Evolutionary conservation across 305 asterid species (phyloP).

Genomic region (Plantago lanceolata): DNA sequence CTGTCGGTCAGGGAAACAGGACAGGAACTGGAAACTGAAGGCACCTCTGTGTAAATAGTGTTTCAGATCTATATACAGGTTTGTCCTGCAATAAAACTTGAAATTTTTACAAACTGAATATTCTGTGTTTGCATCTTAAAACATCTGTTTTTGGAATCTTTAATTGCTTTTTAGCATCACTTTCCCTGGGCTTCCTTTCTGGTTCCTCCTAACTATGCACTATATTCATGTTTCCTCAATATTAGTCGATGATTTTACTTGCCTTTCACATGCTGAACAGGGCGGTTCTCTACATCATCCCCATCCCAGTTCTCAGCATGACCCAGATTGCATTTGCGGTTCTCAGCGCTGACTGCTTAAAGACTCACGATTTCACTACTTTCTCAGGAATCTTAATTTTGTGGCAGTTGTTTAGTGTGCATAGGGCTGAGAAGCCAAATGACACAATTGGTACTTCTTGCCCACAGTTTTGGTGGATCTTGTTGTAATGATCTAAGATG

Average conservation of each 20-base stretch:
- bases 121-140: too few relatives aligned
- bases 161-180: background rate
- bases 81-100: conserved; percentile 8
- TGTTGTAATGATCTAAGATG: background rate
- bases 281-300: background rate
- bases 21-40: conserved; percentile 38
- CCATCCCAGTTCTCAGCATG: background rate
- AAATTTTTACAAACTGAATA: background rate
- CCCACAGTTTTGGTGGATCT: background rate
- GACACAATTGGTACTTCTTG: conserved; percentile 1
- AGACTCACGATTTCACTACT: background rate
- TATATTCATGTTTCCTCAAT: too few relatives aligned
- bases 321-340: background rate
- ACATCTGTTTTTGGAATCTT: too few relatives aligned
- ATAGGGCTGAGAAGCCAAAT: background rate
- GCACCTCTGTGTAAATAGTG: conserved; percentile 27
- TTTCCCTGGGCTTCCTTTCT: too few relatives aligned
- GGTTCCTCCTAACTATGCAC: too few relatives aligned
- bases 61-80: conserved; percentile 26
- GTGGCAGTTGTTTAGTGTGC: background rate
- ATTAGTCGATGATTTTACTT: background rate
- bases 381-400: background rate
- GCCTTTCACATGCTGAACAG: background rate
- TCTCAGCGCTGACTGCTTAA: background rate
- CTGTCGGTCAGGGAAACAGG: conserved; percentile 36